Conservation (phyloP, 805 yeast genomes). For the Huiozyma naganishii region DNA sequence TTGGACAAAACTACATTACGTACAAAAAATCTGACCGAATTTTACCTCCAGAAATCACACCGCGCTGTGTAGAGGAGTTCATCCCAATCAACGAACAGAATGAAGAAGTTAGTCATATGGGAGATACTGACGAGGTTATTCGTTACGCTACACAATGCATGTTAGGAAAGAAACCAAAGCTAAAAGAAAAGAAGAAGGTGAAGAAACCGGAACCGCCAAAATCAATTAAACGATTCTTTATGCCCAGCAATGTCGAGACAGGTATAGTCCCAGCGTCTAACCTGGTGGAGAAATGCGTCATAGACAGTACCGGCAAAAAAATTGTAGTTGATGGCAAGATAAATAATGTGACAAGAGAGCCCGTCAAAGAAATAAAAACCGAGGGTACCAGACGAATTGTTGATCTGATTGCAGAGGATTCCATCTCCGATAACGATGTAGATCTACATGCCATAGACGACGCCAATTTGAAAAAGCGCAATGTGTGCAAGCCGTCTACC, state of each 20-base stretch:
- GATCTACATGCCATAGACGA: too few species aligned
- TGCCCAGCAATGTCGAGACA: conserved; percentile 63
- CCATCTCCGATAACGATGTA: too few species aligned
- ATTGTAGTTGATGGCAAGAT: neutral
- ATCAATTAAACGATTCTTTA: conserved; percentile 41
- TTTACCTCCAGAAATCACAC: conserved; percentile 46
- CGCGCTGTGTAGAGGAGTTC: conserved; percentile 43
- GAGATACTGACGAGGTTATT: conserved; percentile 59
- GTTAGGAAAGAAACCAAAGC: conserved; percentile 30
- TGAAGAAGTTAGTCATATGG: conserved; percentile 38
- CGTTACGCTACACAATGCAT: conserved; percentile 57
- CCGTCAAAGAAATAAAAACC: neutral
- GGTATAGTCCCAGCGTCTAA: conserved; percentile 49
- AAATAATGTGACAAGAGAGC: neutral
- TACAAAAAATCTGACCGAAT: conserved; percentile 51
- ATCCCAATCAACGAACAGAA: conserved; percentile 69
- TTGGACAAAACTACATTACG: conserved; percentile 37
- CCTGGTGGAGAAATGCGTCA: conserved; percentile 30
- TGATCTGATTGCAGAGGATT: too few species aligned
- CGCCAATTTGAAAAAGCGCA: too few species aligned
- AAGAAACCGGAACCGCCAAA: conserved; percentile 5
- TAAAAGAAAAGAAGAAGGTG: conserved; percentile 8
- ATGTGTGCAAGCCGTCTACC: too few species aligned
- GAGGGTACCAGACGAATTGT: too few species aligned
- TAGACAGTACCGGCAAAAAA: neutral